These are phyloP conservation scores for Boletellus ananas DNA, from an alignment of 768 basidiomycete genomes.

Conservation along the genomic window DNA sequence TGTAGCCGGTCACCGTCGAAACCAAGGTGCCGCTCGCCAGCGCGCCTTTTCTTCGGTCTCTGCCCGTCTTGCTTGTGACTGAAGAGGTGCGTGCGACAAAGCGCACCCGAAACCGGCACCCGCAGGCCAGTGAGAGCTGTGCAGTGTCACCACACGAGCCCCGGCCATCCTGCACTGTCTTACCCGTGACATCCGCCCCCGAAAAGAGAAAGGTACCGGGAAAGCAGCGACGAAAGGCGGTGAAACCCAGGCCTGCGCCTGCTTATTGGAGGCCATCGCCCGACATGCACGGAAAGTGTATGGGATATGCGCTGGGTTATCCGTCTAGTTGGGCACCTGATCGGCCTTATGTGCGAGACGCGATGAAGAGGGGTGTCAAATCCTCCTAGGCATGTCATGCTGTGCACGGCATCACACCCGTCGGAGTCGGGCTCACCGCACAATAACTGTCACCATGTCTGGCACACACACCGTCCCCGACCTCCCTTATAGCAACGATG, in stretches of 20 bases:
- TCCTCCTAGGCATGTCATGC: conserved; percentile 14
- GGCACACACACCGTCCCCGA: conserved; percentile 56
- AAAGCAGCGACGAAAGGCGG: conserved; percentile 10
- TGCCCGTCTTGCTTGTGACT: conserved; percentile 22
- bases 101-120: background rate
- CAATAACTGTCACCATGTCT: conserved; percentile 35
- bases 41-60: background rate
- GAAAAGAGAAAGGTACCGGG: background rate
- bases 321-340: conserved; percentile 27
- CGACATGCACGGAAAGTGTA: conserved; percentile 19
- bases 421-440: background rate
- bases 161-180: conserved; percentile 12
- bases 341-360: conserved; percentile 23
- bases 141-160: conserved; percentile 24
- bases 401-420: conserved; percentile 8
- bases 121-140: background rate
- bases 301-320: conserved; percentile 32
- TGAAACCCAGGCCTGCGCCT: conserved; percentile 19
- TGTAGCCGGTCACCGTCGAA: conserved; percentile 8
- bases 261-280: conserved; percentile 29
- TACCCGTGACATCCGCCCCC: conserved; percentile 14
- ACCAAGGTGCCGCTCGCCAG: conserved; percentile 9
- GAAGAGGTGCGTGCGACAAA: conserved; percentile 15
- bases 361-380: conserved; percentile 24
- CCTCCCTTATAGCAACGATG: conserved; percentile 81